Evolutionary conservation across 768 basidiomycete genomes (phyloP), one percentile per base, ranked within the genome.

Genomic region (Daedalea quercina): DNA sequence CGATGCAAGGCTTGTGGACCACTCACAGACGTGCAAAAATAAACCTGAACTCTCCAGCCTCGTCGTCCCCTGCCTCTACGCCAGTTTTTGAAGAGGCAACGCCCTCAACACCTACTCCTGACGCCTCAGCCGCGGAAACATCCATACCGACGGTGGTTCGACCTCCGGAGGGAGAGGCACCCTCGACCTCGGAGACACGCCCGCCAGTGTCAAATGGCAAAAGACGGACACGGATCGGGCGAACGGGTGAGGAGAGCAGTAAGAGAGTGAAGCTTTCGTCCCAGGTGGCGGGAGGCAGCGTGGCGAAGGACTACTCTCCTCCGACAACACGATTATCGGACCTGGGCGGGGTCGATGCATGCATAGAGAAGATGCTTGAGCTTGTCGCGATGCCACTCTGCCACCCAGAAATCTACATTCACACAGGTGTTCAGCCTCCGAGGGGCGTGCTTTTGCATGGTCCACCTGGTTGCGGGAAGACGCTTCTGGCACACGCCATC

Each of bases 401-500:
- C 49, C 94, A 97, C 69, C 96, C 96, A 0, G 96, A 99, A 66
- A 83, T 99, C 7, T 98, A 97, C 70, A 70, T 90, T 3, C 87
- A 94, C 58, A 94, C 93, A 0, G 95, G 96, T 1, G 87, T 96
- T 2, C 86, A 90, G 57, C 87, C 94, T 3, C 94, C 95, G 1
- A 73, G 94, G 44, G 96, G 96, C 11, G 92, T 99, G 0, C 68
- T 99, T 20, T 68, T 99, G 9, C 90, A 97, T 67, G 96, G 96
- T 1, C 95, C 96, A 4, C 94, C 95, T 0, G 96, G 95, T 13
- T 97, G 94, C 62, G 96, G 96, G 3, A 99, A 99, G 71, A 98
- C 96, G 0, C 69, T 95, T 57, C 69, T 98, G 19, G 95, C 94
- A 13, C 87, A 94, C 66, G 96, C 94, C 17, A 89, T 98, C 54